phyloP scores from a whole-genome alignment of 352 stramenopile genomes.

The Thalassiosira mediterranea region DNA sequence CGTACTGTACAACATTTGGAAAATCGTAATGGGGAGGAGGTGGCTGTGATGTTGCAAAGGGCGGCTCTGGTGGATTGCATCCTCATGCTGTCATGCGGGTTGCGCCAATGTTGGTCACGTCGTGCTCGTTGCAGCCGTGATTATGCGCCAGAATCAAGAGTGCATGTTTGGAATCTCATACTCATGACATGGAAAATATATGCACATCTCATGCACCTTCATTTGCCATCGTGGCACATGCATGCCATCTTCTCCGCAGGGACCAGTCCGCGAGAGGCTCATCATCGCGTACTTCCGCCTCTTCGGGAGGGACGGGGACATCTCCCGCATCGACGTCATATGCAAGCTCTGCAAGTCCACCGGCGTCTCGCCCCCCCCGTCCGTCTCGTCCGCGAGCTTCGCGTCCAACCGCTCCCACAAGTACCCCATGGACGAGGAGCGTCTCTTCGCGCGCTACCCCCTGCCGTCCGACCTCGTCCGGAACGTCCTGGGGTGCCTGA shows the following conservation, averaged over 20 bases:
- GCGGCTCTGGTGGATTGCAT: too few relatives aligned
- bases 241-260: conserved; percentile 23
- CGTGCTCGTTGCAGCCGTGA: too few relatives aligned
- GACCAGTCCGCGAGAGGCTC: conserved; percentile 88
- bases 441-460: conserved; percentile 63
- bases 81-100: too few relatives aligned
- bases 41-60: too few relatives aligned
- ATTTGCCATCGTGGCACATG: too few relatives aligned
- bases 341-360: conserved; percentile 83
- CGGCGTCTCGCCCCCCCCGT: conserved; percentile 35
- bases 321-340: conserved; percentile 89
- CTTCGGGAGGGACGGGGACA: conserved; percentile 87
- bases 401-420: conserved; percentile 38
- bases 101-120: too few relatives aligned
- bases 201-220: too few relatives aligned
- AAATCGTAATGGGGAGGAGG: too few relatives aligned
- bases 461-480: conserved; percentile 83
- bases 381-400: conserved; percentile 17
- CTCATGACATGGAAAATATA: too few relatives aligned
- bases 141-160: too few relatives aligned
- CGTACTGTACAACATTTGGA: too few relatives aligned
- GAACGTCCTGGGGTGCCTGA: conserved; percentile 92
- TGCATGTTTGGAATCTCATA: too few relatives aligned
- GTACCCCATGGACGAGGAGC: conserved; percentile 50
- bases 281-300: conserved; percentile 78